These are phyloP conservation scores for Penicillium sp. DNA, from an alignment of 2,329 filamentous ascomycete genomes.

Conservation along the genomic window DNA sequence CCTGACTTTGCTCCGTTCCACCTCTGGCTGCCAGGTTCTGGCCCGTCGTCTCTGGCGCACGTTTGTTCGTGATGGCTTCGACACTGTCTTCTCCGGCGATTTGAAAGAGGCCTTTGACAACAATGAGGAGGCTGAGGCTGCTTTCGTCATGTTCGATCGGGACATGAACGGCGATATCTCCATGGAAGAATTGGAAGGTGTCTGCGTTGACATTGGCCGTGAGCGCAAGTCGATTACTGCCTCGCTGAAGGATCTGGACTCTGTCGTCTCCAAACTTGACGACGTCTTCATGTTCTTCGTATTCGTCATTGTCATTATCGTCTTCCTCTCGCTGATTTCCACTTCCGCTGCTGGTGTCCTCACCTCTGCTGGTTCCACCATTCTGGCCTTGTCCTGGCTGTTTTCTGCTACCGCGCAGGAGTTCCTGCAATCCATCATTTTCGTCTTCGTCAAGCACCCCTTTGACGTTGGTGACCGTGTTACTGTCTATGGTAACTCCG, in stretches of 20 bases:
- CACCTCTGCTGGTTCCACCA: slow-evolving; percentile 83
- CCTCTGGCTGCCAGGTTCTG: slow-evolving; percentile 76
- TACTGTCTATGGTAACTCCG: slow-evolving; percentile 87
- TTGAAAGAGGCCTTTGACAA: slow-evolving; percentile 77
- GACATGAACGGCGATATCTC: slow-evolving; percentile 96
- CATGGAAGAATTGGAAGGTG: slow-evolving; percentile 90
- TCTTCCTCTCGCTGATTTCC: slow-evolving; percentile 88
- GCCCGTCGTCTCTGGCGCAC: slow-evolving; percentile 88
- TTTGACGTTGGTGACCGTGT: slow-evolving; percentile 96
- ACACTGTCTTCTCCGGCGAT: slow-evolving; percentile 79
- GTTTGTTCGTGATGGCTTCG: slow-evolving; percentile 73
- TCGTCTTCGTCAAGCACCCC: slow-evolving; percentile 96
- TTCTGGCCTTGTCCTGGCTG: slow-evolving; percentile 91
- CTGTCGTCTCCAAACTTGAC: slow-evolving; percentile 87
- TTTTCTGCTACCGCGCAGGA: slow-evolving; percentile 92
- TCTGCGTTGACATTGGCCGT: slow-evolving; percentile 90
- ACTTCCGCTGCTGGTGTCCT: slow-evolving; percentile 87
- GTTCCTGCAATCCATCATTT: slow-evolving; percentile 90
- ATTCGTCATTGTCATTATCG: slow-evolving; percentile 75
- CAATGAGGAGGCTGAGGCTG: slow-evolving; percentile 83
- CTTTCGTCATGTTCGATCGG: slow-evolving; percentile 92
- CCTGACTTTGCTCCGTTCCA: slow-evolving; percentile 73
- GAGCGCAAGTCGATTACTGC: slow-evolving; percentile 96
- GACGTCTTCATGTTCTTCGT: slow-evolving; percentile 89
- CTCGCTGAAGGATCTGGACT: slow-evolving; percentile 92